A percentile compares a stretch with the other conserved stretches of the same genome.
Conservation (phyloP, 306 rosid species). For the Bauhinia variegata region DNA sequence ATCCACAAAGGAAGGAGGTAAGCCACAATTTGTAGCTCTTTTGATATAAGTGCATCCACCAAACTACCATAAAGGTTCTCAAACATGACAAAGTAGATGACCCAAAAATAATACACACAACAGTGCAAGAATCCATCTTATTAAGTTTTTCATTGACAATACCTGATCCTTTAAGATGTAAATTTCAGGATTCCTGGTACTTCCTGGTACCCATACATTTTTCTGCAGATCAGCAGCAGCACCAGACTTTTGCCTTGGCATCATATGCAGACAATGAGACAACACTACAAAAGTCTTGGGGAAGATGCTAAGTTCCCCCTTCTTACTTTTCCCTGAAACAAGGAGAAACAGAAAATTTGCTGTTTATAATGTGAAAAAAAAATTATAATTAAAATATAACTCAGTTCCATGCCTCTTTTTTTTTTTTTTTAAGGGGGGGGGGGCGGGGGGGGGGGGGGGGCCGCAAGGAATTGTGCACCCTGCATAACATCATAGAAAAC, state of each 20-base stretch:
- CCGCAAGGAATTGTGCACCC: too few relatives aligned
- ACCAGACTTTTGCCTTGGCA: constrained; percentile 78
- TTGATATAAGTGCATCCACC: too few relatives aligned
- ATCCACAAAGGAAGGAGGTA: too few relatives aligned
- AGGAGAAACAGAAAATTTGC: neutral
- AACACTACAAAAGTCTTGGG: constrained; percentile 65
- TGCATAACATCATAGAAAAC: too few relatives aligned
- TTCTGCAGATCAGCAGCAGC: constrained; percentile 64
- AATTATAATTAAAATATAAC: too few relatives aligned
- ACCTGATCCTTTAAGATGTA: constrained; percentile 76
- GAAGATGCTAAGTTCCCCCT: constrained; percentile 86
- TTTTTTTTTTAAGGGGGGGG: too few relatives aligned
- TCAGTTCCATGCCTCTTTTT: too few relatives aligned
- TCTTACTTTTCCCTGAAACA: constrained; percentile 79
- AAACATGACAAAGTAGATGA: too few relatives aligned
- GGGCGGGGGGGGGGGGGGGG: too few relatives aligned
- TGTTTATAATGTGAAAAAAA: too few relatives aligned
- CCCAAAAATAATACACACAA: neutral
- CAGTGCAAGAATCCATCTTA: neutral
- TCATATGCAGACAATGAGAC: constrained; percentile 85
- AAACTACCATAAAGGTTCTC: too few relatives aligned
- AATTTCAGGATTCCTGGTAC: constrained; percentile 76
- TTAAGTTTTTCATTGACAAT: neutral
- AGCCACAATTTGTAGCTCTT: too few relatives aligned
- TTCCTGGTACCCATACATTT: constrained; percentile 74